phyloP scores from a whole-genome alignment of 352 stramenopile genomes.

The Phytopythium boreale region DNA sequence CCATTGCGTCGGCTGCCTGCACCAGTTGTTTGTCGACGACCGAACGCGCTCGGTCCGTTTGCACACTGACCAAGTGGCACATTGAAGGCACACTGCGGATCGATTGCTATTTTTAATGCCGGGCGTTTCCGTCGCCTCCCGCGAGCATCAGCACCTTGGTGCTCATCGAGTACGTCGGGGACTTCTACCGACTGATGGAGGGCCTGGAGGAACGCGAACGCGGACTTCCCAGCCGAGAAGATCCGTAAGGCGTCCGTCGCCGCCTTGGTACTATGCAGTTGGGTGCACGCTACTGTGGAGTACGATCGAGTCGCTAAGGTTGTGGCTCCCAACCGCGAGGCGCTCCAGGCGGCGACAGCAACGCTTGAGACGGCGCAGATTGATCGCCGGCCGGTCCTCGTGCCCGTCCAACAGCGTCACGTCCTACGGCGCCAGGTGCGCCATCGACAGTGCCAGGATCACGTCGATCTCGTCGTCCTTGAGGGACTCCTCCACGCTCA shows the following conservation, averaged over 20 bases:
- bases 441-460: constrained; percentile 61
- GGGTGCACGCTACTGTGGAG: constrained; percentile 96
- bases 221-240: constrained; percentile 92
- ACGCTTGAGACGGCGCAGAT: constrained; percentile 86
- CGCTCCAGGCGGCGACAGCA: constrained; percentile 86
- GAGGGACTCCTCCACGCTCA: constrained; percentile 72
- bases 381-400: constrained; percentile 52
- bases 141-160: constrained; percentile 20
- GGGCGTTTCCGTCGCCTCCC: background rate
- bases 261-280: constrained; percentile 91
- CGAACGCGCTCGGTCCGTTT: too few relatives aligned
- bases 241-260: constrained; percentile 94
- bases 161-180: constrained; percentile 24
- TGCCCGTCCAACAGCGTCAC: constrained; percentile 64
- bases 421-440: constrained; percentile 53
- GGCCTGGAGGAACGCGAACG: constrained; percentile 51
- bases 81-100: too few relatives aligned
- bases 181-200: constrained; percentile 30
- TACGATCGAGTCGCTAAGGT: constrained; percentile 93
- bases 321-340: constrained; percentile 92
- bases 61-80: too few relatives aligned
- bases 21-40: too few relatives aligned
- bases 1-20: background rate
- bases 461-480: constrained; percentile 73
- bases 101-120: too few relatives aligned